A percentile compares a stretch with the other conserved stretches of the same genome.
Conservation (phyloP, 108 stramenopile species). For the Skeletonema menzelii region DNA sequence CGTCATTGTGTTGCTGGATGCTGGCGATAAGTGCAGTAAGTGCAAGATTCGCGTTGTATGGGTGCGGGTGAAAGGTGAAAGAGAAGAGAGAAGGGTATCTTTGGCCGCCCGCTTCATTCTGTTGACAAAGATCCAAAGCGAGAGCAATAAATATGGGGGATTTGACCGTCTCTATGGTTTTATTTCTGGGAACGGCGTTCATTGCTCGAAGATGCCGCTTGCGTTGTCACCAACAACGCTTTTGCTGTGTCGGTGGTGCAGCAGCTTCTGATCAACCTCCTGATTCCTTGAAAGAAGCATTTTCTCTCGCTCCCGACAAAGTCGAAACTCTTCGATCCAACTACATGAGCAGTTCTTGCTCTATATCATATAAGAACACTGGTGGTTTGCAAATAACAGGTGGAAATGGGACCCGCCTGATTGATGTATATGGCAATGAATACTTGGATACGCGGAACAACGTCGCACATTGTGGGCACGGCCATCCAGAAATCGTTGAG, state of each 20-base stretch:
- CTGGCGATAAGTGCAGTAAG: too few species aligned
- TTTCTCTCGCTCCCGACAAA: constrained; percentile 55
- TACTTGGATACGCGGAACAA: constrained; percentile 94
- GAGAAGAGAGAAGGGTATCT: too few species aligned
- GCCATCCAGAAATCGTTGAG: constrained; percentile 68
- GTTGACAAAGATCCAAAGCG: too few species aligned
- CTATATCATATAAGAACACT: constrained; percentile 76
- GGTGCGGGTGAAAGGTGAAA: too few species aligned
- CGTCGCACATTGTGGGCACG: constrained; percentile 89
- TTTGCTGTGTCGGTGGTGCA: constrained; percentile 39
- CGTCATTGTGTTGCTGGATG: too few species aligned
- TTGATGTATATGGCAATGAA: constrained; percentile 59
- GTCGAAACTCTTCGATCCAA: constrained; percentile 52
- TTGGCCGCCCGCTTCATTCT: too few species aligned
- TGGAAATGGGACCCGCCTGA: constrained; percentile 59
- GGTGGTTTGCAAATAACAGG: constrained; percentile 55
- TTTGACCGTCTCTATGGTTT: neutral
- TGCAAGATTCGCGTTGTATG: too few species aligned
- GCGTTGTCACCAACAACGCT: constrained; percentile 47
- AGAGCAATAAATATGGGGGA: too few species aligned
- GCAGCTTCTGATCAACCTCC: constrained; percentile 51
- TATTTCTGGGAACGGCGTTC: constrained; percentile 3
- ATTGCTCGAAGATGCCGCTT: constrained; percentile 10
- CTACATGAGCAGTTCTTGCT: constrained; percentile 63
- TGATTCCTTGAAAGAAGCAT: constrained; percentile 51